Conservation (phyloP, 2,329 filamentous ascomycete species). For the Aspergillus flavus region DNA sequence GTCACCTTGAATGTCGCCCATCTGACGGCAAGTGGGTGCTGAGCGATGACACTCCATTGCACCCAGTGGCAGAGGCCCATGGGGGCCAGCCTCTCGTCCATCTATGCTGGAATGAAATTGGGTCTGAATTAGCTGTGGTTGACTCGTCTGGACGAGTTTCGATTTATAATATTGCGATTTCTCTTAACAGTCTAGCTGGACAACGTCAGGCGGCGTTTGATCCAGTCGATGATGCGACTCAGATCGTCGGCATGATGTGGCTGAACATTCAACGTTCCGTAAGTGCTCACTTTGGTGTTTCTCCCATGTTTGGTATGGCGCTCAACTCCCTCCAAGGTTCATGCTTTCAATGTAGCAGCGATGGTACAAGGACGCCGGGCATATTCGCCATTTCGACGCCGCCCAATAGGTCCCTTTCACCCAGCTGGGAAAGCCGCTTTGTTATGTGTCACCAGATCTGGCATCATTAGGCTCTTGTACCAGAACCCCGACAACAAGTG, state of each 20-base stretch:
- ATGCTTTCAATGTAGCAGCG: conserved; percentile 60
- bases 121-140: conserved; percentile 78
- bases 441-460: conserved; percentile 74
- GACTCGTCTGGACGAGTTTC: conserved; percentile 78
- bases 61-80: conserved; percentile 63
- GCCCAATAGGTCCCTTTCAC: conserved; percentile 72
- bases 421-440: conserved; percentile 69
- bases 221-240: conserved; percentile 71
- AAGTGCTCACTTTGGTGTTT: conserved; percentile 10
- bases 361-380: conserved; percentile 66
- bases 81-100: conserved; percentile 73
- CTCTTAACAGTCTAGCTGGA: conserved; percentile 71
- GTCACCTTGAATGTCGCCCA: conserved; percentile 70
- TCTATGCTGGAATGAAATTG: conserved; percentile 77
- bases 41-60: conserved; percentile 68
- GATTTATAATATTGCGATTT: conserved; percentile 70
- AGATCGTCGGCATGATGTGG: conserved; percentile 86
- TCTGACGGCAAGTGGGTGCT: conserved; percentile 75
- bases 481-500: conserved; percentile 73
- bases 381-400: conserved; percentile 68
- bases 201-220: conserved; percentile 68
- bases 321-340: conserved; percentile 33
- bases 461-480: conserved; percentile 74
- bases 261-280: conserved; percentile 62
- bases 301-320: conserved; percentile 23